These are phyloP conservation scores for Brassica napus DNA, from an alignment of 345 rosid species.

Conservation along the genomic window DNA sequence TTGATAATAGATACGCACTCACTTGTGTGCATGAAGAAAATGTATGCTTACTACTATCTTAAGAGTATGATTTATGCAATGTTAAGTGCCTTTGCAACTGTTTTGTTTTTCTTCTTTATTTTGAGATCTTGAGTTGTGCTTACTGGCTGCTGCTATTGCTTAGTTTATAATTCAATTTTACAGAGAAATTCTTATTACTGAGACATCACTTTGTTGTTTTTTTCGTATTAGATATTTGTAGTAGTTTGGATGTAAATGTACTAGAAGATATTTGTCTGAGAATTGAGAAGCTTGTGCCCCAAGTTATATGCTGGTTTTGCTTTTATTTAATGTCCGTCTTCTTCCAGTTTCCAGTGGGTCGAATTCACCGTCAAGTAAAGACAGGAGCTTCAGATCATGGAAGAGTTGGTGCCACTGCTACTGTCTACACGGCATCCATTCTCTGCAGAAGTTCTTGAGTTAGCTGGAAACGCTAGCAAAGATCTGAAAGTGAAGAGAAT, in stretches of 20 bases:
- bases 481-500: too few relatives aligned
- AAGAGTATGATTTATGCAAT: neutral
- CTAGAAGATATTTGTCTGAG: neutral
- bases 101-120: neutral
- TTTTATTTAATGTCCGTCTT: neutral
- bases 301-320: neutral
- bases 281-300: neutral
- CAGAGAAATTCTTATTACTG: neutral
- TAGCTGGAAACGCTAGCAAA: too few relatives aligned
- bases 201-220: neutral
- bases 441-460: too few relatives aligned
- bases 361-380: neutral
- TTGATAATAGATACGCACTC: slow-evolving; percentile 4
- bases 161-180: neutral
- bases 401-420: neutral
- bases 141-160: neutral
- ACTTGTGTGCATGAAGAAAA: neutral
- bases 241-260: neutral
- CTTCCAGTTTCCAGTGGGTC: neutral
- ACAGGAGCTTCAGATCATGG: neutral
- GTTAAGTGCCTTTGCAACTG: neutral
- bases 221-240: neutral
- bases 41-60: neutral
- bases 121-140: neutral
- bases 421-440: too few relatives aligned